Conservation (phyloP, 768 basidiomycete genomes). For the Naganishia onofrii region DNA sequence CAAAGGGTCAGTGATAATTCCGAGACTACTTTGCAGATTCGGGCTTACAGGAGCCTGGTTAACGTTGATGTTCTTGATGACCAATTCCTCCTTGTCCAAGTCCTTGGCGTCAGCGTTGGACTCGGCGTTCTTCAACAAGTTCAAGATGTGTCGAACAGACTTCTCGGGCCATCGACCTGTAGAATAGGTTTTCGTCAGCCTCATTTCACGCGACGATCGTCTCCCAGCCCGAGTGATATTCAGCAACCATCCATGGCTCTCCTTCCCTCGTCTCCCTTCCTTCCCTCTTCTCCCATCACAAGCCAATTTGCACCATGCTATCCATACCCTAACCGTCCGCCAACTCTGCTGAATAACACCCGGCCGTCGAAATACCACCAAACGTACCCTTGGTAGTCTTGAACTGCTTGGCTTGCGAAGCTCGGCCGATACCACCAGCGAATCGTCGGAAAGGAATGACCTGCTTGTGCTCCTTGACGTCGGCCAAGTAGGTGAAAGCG, state of each 20-base stretch:
- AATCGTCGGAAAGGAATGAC: conserved; percentile 94
- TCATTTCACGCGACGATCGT: neutral
- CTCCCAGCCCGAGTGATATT: neutral
- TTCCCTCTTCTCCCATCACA: neutral
- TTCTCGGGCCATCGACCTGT: conserved; percentile 99
- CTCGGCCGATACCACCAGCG: conserved; percentile 89
- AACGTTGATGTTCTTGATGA: conserved; percentile 95
- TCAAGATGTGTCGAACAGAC: conserved; percentile 89
- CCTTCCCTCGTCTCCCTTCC: neutral
- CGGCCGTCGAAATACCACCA: conserved; percentile 1
- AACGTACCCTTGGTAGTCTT: conserved; percentile 87
- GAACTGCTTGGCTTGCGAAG: conserved; percentile 93
- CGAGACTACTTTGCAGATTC: neutral
- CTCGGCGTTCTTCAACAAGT: conserved; percentile 97
- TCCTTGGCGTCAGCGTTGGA: conserved; percentile 95
- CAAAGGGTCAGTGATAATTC: neutral
- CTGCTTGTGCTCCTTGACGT: conserved; percentile 95
- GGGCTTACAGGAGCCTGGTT: conserved; percentile 91
- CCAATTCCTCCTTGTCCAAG: conserved; percentile 84
- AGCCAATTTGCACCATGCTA: neutral
- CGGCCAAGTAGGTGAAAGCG: conserved; percentile 88
- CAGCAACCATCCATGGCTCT: neutral
- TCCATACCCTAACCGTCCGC: neutral
- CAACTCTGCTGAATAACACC: neutral
- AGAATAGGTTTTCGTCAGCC: neutral